Conservation (phyloP, 768 basidiomycete species). For the Leucosporidium scottii region DNA sequence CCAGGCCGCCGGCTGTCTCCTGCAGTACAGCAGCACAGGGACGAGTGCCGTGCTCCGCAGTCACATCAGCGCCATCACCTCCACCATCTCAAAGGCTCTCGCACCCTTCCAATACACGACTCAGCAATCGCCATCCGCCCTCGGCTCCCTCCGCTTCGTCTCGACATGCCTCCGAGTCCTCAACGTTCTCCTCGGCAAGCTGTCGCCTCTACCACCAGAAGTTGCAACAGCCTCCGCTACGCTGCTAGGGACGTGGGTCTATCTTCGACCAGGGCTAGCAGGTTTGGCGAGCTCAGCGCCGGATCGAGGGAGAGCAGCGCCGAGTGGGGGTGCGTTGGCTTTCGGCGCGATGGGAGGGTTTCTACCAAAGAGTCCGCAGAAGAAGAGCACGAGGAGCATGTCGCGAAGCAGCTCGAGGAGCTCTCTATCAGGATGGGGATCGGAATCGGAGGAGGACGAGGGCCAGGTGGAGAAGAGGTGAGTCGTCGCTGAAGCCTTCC, state of each 20-base stretch:
- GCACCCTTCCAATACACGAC: neutral
- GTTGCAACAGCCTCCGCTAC: neutral
- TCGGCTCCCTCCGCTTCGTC: conserved; percentile 8
- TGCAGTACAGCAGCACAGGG: conserved; percentile 6
- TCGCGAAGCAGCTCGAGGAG: neutral
- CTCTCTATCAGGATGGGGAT: neutral
- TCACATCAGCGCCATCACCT: neutral
- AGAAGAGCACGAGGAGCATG: neutral
- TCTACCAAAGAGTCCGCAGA: neutral
- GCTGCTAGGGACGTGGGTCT: conserved; percentile 5
- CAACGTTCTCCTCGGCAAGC: conserved; percentile 3
- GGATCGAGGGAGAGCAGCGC: neutral
- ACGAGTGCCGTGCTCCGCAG: rapidly evolving
- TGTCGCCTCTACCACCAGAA: neutral
- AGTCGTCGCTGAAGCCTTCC: neutral
- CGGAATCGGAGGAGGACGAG: conserved; percentile 16
- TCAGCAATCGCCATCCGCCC: conserved; percentile 7
- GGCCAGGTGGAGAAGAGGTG: neutral
- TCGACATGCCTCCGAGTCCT: conserved; percentile 19
- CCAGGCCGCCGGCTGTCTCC: conserved; percentile 10
- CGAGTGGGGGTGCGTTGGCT: neutral
- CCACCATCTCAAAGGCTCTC: conserved; percentile 2
- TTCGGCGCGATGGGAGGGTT: conserved; percentile 29
- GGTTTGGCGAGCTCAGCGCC: neutral
- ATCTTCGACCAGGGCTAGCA: neutral